These are phyloP conservation scores for Neurospora hispaniola DNA, from an alignment of 495 filamentous ascomycete genomes.

Conservation along the genomic window DNA sequence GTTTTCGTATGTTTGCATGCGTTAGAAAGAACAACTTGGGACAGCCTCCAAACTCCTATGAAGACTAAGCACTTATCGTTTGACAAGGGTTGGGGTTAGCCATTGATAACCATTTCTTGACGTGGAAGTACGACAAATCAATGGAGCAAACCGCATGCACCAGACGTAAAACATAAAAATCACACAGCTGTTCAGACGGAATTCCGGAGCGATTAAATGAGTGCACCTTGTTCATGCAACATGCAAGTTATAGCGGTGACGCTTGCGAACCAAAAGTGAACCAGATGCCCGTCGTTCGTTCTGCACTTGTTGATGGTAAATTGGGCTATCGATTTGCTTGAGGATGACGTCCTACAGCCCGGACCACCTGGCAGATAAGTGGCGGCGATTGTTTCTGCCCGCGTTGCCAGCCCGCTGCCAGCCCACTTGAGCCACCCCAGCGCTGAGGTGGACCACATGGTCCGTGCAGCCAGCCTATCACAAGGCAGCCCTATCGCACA, in stretches of 20 bases:
- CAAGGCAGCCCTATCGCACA: constrained; percentile 28
- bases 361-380: neutral
- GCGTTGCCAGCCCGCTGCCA: neutral
- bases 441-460: constrained; percentile 7
- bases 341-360: neutral
- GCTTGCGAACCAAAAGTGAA: neutral
- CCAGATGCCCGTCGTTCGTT: neutral
- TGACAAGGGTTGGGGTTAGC: neutral
- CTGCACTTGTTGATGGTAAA: neutral
- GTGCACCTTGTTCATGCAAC: neutral
- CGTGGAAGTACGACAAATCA: neutral
- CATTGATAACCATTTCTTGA: neutral
- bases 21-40: neutral
- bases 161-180: neutral
- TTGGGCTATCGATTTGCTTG: neutral
- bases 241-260: neutral
- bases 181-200: neutral
- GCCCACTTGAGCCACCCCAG: neutral
- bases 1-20: neutral
- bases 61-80: neutral
- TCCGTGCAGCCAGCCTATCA: constrained; percentile 19
- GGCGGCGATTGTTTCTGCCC: neutral
- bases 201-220: neutral
- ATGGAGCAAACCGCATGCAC: neutral
- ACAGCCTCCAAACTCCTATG: neutral